phyloP scores from a whole-genome alignment of 257 asterid genomes.

The Lantana camara region DNA sequence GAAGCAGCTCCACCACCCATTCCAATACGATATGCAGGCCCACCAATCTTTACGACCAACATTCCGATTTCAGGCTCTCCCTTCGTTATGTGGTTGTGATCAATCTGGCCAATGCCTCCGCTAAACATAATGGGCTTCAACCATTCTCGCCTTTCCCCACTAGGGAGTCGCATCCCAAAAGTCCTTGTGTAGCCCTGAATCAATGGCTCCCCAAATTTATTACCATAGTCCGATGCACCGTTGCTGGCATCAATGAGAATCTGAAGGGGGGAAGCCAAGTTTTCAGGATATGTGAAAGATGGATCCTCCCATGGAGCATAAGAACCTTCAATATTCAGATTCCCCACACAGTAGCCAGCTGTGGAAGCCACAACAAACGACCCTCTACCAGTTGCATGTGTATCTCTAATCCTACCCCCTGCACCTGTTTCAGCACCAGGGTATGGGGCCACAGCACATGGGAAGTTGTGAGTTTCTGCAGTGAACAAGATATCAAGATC shows the following conservation, averaged over 20 bases:
- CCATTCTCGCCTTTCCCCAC: conserved; percentile 94
- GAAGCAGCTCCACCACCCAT: conserved; percentile 99
- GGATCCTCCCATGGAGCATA: conserved; percentile 96
- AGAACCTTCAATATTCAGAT: conserved; percentile 79
- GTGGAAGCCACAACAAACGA: conserved; percentile 90
- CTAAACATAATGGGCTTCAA: conserved; percentile 97
- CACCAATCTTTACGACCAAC: conserved; percentile 96
- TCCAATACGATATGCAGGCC: conserved; percentile 95
- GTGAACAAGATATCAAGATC: conserved; percentile 82
- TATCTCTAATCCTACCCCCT: conserved; percentile 94
- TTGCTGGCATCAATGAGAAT: conserved; percentile 90
- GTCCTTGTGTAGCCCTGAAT: conserved; percentile 94
- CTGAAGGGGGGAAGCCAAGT: conserved; percentile 83
- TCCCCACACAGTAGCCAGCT: conserved; percentile 94
- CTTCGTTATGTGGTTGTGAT: conserved; percentile 72
- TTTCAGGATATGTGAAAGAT: conserved; percentile 73
- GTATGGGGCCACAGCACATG: conserved; percentile 97
- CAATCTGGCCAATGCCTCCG: conserved; percentile 93
- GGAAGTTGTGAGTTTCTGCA: conserved; percentile 96
- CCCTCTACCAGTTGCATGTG: conserved; percentile 96
- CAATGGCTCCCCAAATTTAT: conserved; percentile 90
- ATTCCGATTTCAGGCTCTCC: conserved; percentile 93
- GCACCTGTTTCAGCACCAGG: conserved; percentile 99
- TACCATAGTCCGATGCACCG: conserved; percentile 97
- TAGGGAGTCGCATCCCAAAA: conserved; percentile 90